phyloP scores from a whole-genome alignment of 805 yeast genomes.

The Yarrowia sp. region DNA sequence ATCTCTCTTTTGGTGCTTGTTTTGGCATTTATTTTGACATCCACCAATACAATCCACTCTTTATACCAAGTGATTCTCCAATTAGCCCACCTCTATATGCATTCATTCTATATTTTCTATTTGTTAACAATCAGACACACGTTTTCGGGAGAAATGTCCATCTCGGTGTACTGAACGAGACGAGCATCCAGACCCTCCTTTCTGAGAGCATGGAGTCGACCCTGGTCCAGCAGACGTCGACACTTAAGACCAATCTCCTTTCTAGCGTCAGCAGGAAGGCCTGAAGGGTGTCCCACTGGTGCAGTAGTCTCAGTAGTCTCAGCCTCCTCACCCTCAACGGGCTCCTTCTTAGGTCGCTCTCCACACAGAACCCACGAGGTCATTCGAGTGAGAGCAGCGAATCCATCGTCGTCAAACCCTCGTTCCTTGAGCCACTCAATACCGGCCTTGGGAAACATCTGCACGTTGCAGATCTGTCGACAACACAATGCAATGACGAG shows the following conservation, averaged over 20 bases:
- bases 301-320: conserved; percentile 41
- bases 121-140: conserved; percentile 54
- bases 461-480: conserved; percentile 77
- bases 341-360: conserved; percentile 53
- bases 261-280: conserved; percentile 58
- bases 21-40: too few relatives aligned
- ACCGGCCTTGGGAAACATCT: conserved; percentile 60
- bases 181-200: conserved; percentile 50
- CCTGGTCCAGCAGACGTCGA: conserved; percentile 75
- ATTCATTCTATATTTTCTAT: conserved; percentile 11
- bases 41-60: too few relatives aligned
- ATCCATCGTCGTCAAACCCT: conserved; percentile 48
- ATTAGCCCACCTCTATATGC: background rate
- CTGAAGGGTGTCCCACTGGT: conserved; percentile 54
- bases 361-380: conserved; percentile 94
- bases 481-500: conserved; percentile 91
- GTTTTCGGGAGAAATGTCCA: conserved; percentile 72
- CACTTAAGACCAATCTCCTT: conserved; percentile 69
- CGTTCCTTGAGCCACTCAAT: conserved; percentile 50
- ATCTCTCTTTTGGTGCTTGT: too few relatives aligned
- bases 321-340: conserved; percentile 49
- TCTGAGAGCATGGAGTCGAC: conserved; percentile 62
- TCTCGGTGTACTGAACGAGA: conserved; percentile 65
- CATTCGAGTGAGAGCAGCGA: conserved; percentile 61
- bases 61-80: too few relatives aligned